Percentiles rank a stretch among this genome's conserved stretches.
phyloP scores from a whole-genome alignment of 2,329 filamentous ascomycete species.

The Fusarium agapanthi region DNA sequence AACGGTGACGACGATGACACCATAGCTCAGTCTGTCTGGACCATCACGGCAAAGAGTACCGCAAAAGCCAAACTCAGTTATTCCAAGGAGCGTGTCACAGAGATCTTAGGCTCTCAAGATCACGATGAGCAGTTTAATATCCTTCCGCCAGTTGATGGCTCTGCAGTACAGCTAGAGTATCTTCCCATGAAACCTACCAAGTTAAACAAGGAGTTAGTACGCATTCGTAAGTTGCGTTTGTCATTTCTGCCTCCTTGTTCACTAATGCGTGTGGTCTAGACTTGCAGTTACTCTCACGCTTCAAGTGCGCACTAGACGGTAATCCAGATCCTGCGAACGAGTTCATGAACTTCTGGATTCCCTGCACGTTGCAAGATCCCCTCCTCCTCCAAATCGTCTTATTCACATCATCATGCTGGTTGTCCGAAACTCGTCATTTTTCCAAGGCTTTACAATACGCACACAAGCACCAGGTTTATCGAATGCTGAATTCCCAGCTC shows the following conservation, averaged over 20 bases:
- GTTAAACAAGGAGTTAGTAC: constrained; percentile 58
- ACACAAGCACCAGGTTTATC: constrained; percentile 55
- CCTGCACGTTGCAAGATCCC: constrained; percentile 59
- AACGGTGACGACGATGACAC: constrained; percentile 42
- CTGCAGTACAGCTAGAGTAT: constrained; percentile 50
- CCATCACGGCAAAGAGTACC: constrained; percentile 45
- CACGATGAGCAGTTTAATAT: constrained; percentile 26
- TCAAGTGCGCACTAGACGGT: constrained; percentile 61
- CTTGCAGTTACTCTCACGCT: constrained; percentile 58
- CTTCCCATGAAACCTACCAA: constrained; percentile 54
- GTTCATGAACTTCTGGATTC: constrained; percentile 59
- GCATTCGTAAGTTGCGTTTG: constrained; percentile 52
- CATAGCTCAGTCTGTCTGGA: constrained; percentile 41
- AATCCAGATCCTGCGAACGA: constrained; percentile 54
- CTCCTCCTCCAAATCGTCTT: constrained; percentile 59
- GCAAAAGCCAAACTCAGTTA: constrained; percentile 43
- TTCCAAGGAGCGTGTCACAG: constrained; percentile 41
- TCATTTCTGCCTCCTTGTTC: not conserved
- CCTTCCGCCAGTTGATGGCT: constrained; percentile 36
- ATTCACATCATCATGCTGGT: constrained; percentile 61
- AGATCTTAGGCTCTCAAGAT: constrained; percentile 10
- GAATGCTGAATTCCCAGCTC: constrained; percentile 59
- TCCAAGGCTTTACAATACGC: constrained; percentile 54
- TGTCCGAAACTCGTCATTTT: constrained; percentile 59
- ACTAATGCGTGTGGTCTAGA: constrained; percentile 46